Evolutionary conservation across 2,329 filamentous ascomycete genomes (phyloP).

Genomic region (Ascochyta fabae): DNA sequence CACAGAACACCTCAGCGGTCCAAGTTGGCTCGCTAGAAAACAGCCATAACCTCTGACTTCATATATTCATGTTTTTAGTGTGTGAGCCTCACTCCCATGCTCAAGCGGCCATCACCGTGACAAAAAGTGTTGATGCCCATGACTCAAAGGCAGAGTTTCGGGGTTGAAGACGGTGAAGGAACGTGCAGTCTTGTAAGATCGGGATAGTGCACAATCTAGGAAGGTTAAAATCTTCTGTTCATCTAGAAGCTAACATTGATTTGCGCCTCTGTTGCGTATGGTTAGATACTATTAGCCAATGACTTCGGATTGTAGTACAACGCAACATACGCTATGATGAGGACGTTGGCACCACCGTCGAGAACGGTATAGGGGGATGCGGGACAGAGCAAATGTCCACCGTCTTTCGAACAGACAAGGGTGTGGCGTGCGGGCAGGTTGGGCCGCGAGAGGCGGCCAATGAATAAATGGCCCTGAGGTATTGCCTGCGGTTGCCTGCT

Average conservation of each 20-base stretch:
- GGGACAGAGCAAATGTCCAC: slow-evolving; percentile 24
- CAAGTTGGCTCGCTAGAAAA: neutral
- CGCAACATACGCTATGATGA: slow-evolving; percentile 17
- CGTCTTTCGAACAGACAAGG: slow-evolving; percentile 31
- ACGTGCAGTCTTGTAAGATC: slow-evolving; percentile 18
- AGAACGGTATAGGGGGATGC: slow-evolving; percentile 18
- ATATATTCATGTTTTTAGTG: neutral
- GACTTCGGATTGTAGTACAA: slow-evolving; percentile 5
- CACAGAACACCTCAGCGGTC: neutral
- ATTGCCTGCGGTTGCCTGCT: slow-evolving; percentile 37
- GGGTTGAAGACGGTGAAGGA: slow-evolving; percentile 32
- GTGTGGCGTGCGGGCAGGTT: slow-evolving; percentile 16
- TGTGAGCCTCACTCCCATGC: neutral
- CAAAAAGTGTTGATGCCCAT: slow-evolving; percentile 30
- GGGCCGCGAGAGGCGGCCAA: slow-evolving; percentile 9
- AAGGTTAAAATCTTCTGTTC: neutral
- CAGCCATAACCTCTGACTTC: neutral
- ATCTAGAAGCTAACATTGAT: slow-evolving; percentile 2
- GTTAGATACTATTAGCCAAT: slow-evolving; percentile 27
- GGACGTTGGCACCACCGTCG: slow-evolving; percentile 4
- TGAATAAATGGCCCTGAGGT: neutral
- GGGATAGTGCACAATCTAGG: slow-evolving; percentile 12
- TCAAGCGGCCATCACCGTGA: slow-evolving; percentile 19
- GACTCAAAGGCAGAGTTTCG: slow-evolving; percentile 36
- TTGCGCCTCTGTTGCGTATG: neutral